These are phyloP conservation scores for Hsuehochloa calcarea DNA, from an alignment of 176 grass and related monocot genomes.

Conservation along the genomic window DNA sequence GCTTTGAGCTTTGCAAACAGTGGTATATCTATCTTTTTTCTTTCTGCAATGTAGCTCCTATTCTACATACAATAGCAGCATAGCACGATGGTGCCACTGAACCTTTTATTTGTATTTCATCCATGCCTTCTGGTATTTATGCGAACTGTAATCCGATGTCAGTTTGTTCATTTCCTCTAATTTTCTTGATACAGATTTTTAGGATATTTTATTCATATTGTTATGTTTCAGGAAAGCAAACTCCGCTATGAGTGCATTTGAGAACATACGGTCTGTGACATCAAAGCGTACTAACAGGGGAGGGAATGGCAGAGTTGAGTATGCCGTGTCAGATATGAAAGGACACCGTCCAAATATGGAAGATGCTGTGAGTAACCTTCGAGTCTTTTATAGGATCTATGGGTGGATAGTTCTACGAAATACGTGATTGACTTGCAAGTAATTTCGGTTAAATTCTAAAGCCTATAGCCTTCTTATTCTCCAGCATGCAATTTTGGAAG, in stretches of 20 bases:
- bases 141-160: neutral
- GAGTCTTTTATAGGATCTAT: slow-evolving; percentile 14
- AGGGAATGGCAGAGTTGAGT: slow-evolving; percentile 30
- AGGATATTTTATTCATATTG: neutral
- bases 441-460: neutral
- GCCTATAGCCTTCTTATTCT: slow-evolving; percentile 17
- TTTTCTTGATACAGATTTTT: neutral
- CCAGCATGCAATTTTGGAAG: slow-evolving; percentile 28
- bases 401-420: neutral
- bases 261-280: neutral
- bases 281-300: neutral
- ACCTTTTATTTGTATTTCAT: neutral
- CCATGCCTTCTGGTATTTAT: neutral
- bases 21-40: neutral
- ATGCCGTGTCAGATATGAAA: slow-evolving; percentile 44
- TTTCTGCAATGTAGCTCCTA: neutral
- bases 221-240: slow-evolving; percentile 25
- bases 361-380: slow-evolving; percentile 49
- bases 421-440: neutral
- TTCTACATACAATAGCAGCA: neutral
- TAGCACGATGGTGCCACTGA: neutral
- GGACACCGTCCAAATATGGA: slow-evolving; percentile 41
- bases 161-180: neutral
- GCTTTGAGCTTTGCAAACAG: neutral
- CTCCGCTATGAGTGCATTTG: neutral